Conservation (phyloP, 2,329 filamentous ascomycete species). For the Massarina eburnea region DNA sequence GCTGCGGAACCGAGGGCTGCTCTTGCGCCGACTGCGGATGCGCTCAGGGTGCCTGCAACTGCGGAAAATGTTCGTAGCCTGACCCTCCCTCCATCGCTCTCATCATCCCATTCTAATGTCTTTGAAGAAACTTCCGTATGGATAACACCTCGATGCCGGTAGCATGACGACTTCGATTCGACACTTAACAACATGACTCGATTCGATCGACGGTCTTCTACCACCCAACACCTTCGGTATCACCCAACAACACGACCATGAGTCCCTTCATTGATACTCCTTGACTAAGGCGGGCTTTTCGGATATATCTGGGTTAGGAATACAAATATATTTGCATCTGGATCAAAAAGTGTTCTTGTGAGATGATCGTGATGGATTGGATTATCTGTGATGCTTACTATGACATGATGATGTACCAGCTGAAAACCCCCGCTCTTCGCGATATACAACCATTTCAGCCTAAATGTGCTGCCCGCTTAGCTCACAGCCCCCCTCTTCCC, state of each 20-base stretch:
- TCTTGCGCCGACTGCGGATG: conserved; percentile 33
- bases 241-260: neutral
- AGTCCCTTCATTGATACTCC: conserved; percentile 9
- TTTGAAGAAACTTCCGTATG: neutral
- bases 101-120: neutral
- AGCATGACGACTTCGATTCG: conserved; percentile 1
- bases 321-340: conserved; percentile 1
- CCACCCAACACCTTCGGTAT: conserved; percentile 1
- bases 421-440: conserved; percentile 1
- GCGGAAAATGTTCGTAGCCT: conserved; percentile 23
- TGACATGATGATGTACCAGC: no score
- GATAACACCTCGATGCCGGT: neutral
- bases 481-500: conserved; percentile 32
- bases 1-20: conserved; percentile 33
- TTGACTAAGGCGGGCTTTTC: neutral
- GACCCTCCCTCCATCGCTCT: neutral
- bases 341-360: neutral
- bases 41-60: conserved; percentile 31
- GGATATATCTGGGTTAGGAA: neutral
- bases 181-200: neutral
- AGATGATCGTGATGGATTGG: neutral
- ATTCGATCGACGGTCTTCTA: conserved; percentile 13
- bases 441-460: neutral
- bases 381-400: conserved; percentile 6
- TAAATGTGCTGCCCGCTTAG: conserved; percentile 10